A percentile compares a stretch with the other conserved stretches of the same genome.
Evolutionary conservation across 1,284 basidiomycete species (phyloP).

Genomic region (Ustilago nuda): DNA sequence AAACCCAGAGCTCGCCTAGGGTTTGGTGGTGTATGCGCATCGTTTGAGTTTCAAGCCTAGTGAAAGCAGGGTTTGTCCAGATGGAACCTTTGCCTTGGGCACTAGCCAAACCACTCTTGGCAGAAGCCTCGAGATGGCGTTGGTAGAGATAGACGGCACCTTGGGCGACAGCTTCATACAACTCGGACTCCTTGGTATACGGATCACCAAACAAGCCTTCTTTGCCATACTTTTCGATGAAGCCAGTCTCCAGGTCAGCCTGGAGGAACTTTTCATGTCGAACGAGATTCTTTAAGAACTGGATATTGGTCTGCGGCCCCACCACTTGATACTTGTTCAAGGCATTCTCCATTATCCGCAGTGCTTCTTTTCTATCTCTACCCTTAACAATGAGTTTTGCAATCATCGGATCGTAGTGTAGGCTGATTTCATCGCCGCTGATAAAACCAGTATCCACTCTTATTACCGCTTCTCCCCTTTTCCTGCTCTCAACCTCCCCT

Average conservation of each 20-base stretch:
- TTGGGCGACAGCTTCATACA: slow-evolving; percentile 33
- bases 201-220: slow-evolving; percentile 40
- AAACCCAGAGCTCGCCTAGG: slow-evolving; percentile 18
- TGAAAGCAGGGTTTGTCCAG: slow-evolving; percentile 18
- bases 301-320: slow-evolving; percentile 89
- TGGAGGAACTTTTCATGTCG: slow-evolving; percentile 80
- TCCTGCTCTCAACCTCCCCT: neutral
- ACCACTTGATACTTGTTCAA: slow-evolving; percentile 89
- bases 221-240: slow-evolving; percentile 74
- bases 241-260: slow-evolving; percentile 91
- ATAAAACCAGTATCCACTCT: slow-evolving; percentile 91
- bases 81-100: slow-evolving; percentile 6
- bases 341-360: slow-evolving; percentile 81
- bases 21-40: slow-evolving; percentile 23
- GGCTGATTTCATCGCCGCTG: slow-evolving; percentile 78
- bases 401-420: slow-evolving; percentile 88
- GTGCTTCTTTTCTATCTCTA: slow-evolving; percentile 83
- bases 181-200: slow-evolving; percentile 13
- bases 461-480: slow-evolving; percentile 74
- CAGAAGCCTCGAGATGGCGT: slow-evolving; percentile 11
- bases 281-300: slow-evolving; percentile 84
- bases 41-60: neutral
- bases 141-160: slow-evolving; percentile 16
- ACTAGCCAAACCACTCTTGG: slow-evolving; percentile 78
- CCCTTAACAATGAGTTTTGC: slow-evolving; percentile 92